Conservation (phyloP, 2,329 filamentous ascomycete species). For the Hypoxylon sp. region DNA sequence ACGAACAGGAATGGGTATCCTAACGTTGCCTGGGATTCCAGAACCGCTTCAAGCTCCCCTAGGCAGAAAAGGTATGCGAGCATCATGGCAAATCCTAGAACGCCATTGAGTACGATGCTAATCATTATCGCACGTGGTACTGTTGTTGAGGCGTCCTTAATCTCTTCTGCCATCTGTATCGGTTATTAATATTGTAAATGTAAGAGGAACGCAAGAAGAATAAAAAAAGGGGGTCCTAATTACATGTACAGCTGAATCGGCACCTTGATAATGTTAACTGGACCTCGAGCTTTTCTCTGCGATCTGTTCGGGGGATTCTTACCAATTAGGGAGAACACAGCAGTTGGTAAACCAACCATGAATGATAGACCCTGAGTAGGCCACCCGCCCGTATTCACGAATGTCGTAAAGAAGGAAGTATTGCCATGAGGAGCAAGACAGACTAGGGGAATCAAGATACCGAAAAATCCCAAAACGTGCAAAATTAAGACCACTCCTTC, state of each 20-base stretch:
- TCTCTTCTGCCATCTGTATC: constrained; percentile 37
- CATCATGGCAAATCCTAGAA: constrained; percentile 30
- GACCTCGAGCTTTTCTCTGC: neutral
- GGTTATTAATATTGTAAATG: constrained; percentile 3
- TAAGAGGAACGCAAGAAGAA: neutral
- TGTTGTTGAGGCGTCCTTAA: constrained; percentile 29
- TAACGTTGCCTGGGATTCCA: constrained; percentile 10
- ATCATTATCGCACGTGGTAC: constrained; percentile 31
- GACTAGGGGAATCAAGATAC: constrained; percentile 12
- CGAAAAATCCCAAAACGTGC: constrained; percentile 13
- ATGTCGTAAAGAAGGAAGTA: constrained; percentile 33
- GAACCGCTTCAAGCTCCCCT: constrained; percentile 23
- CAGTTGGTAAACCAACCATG: constrained; percentile 26
- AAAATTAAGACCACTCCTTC: constrained; percentile 5
- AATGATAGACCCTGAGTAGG: constrained; percentile 29
- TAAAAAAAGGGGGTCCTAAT: constrained; percentile 2
- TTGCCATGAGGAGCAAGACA: constrained; percentile 29
- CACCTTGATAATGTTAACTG: constrained; percentile 8
- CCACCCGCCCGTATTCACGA: constrained; percentile 33
- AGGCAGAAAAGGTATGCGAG: constrained; percentile 34
- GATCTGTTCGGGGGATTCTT: neutral
- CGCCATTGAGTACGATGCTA: constrained; percentile 27
- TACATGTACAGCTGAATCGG: constrained; percentile 31
- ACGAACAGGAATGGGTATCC: constrained; percentile 16
- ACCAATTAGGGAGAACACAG: constrained; percentile 25